Evolutionary conservation across 306 rosid genomes (phyloP).

Genomic region (Prinsepia uniflora): DNA sequence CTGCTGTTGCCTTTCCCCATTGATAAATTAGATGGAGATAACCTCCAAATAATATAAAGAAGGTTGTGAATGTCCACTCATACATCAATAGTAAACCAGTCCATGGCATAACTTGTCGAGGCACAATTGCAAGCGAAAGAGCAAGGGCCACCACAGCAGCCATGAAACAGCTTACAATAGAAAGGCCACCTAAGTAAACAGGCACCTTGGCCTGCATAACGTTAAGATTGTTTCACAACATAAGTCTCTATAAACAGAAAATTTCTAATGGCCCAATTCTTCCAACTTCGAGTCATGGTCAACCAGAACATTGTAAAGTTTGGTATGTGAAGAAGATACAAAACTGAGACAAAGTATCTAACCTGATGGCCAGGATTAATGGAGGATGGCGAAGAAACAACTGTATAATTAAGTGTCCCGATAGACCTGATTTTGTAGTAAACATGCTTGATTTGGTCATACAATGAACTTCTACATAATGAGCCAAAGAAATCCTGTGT

Average conservation of each 20-base stretch:
- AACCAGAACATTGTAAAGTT: not conserved
- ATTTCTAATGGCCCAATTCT: not conserved
- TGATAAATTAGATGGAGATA: conserved; percentile 64
- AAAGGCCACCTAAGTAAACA: conserved; percentile 71
- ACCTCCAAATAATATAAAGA: conserved; percentile 71
- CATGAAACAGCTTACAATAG: conserved; percentile 57
- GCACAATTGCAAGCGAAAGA: conserved; percentile 62
- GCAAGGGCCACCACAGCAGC: conserved; percentile 61
- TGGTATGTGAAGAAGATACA: not conserved
- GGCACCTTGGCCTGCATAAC: conserved; percentile 70
- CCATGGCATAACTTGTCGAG: conserved; percentile 96
- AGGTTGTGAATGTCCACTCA: conserved; percentile 87
- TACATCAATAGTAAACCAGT: conserved; percentile 95
- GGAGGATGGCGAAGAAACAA: conserved; percentile 46
- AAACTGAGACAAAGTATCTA: conserved; percentile 21
- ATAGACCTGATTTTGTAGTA: conserved; percentile 65
- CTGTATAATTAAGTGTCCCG: conserved; percentile 57
- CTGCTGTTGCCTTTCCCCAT: conserved; percentile 68
- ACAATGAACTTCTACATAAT: conserved; percentile 59
- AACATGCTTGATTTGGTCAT: conserved; percentile 62
- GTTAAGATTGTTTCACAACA: conserved; percentile 30
- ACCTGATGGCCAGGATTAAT: conserved; percentile 61
- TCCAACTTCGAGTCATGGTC: too few relatives aligned
- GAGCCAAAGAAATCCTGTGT: conserved; percentile 44
- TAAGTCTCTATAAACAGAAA: conserved; percentile 26